Evolutionary conservation across 495 filamentous ascomycete species (phyloP).

Genomic region (Talaromyces thailandensis): DNA sequence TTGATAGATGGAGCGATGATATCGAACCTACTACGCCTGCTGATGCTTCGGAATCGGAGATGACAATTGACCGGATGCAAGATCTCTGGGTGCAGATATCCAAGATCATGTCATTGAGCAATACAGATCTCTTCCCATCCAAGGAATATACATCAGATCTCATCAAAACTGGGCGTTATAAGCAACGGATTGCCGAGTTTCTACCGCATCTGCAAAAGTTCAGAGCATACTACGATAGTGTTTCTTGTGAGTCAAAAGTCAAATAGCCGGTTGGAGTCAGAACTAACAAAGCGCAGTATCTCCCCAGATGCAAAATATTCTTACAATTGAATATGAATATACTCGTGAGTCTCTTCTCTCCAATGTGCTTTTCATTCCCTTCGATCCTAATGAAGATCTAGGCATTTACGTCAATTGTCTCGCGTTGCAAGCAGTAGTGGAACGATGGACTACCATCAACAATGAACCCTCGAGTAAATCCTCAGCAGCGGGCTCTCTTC

Average conservation of each 20-base stretch:
- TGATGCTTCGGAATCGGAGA: slow-evolving; percentile 19
- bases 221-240: slow-evolving; percentile 61
- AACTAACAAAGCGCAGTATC: slow-evolving; percentile 45
- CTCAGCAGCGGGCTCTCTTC: slow-evolving; percentile 33
- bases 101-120: slow-evolving; percentile 78
- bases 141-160: slow-evolving; percentile 75
- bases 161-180: slow-evolving; percentile 77
- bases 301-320: slow-evolving; percentile 67
- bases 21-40: slow-evolving; percentile 22
- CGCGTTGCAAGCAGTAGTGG: slow-evolving; percentile 87
- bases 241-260: slow-evolving; percentile 6
- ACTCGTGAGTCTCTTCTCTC: slow-evolving; percentile 43
- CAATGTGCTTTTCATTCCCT: slow-evolving; percentile 14
- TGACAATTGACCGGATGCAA: slow-evolving; percentile 51
- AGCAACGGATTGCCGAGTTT: slow-evolving; percentile 68
- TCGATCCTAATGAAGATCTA: slow-evolving; percentile 15
- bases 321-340: slow-evolving; percentile 87
- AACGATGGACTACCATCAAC: slow-evolving; percentile 71
- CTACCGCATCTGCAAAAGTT: slow-evolving; percentile 67
- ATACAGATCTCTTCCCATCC: slow-evolving; percentile 74
- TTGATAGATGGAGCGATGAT: slow-evolving; percentile 45
- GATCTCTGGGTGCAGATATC: slow-evolving; percentile 89
- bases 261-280: neutral
- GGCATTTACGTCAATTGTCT: slow-evolving; percentile 82
- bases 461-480: slow-evolving; percentile 43